Percentiles rank a stretch among this genome's conserved stretches.
Conservation (phyloP, 2,329 filamentous ascomycete genomes). For the Fusarium verticillioides region DNA sequence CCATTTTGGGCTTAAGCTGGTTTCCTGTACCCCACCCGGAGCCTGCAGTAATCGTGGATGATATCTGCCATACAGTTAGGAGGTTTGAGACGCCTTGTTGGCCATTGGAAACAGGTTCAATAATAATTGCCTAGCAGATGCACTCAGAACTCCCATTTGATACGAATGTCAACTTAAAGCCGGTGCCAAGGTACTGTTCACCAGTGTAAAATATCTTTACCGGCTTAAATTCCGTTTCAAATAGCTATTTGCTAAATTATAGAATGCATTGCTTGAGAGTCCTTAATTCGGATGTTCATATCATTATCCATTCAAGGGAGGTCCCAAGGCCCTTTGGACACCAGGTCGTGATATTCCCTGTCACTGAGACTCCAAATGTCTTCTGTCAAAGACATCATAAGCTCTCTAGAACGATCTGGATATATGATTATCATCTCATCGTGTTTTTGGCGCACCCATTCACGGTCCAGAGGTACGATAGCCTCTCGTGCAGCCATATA, state of each 20-base stretch:
- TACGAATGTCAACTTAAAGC: background rate
- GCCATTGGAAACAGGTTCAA: background rate
- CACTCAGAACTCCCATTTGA: background rate
- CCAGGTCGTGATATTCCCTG: background rate
- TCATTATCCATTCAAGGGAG: background rate
- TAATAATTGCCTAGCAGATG: too few relatives aligned
- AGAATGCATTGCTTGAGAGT: background rate
- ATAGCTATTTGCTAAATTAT: background rate
- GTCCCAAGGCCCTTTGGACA: background rate
- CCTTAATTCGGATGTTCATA: background rate
- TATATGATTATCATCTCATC: background rate
- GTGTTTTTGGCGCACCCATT: background rate
- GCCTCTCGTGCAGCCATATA: background rate
- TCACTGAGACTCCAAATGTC: background rate
- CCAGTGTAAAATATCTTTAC: background rate
- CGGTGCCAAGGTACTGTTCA: background rate
- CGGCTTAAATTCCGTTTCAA: accelerated
- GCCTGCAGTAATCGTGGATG: background rate
- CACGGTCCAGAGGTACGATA: background rate
- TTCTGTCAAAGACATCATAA: background rate
- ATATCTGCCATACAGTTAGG: background rate
- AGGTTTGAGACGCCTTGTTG: too few relatives aligned
- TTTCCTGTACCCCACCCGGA: background rate
- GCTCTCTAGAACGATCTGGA: background rate
- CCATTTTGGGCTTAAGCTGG: background rate